Evolutionary conservation across 345 rosid genomes (phyloP), one percentile per base, ranked within the genome.

Genomic region (Ceriops decandra): DNA sequence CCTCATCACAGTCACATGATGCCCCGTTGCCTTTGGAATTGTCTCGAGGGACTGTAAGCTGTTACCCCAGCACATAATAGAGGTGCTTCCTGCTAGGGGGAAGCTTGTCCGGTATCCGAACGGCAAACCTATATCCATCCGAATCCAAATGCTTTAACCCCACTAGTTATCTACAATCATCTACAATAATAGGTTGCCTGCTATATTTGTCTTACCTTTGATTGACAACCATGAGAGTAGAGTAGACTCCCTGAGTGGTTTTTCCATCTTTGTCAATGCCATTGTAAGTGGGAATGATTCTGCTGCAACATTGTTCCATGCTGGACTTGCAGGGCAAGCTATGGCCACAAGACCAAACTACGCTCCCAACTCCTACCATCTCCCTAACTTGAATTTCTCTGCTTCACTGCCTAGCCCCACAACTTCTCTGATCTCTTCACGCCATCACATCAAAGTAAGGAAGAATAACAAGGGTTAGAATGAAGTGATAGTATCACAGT

Each of bases 401-500:
- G 83, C 95, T 59, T 62, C 71, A 22, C 85, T 75, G 57, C 92
- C 98, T 19, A 87, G 82, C 77, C 89, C 93, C 70, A 79, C 65
- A 57, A 88, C 90, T 76, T 89, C 87, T 9, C 96, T 93, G 10
- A 87, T 92, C 58, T 86, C 93, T 71, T 91, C 95, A 51, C 89
- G 97, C 66, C 97, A 86, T 58, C 22, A 72, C 35, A 47, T 19
- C 28, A 56, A 32, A 68, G 20, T 56, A 73, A 49, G 13, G 51
- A 5, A 10, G 26, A 27, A 27, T 26, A 33, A 0, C 32, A 2
- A 32, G 2, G 30, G 30, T n/a, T 30, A 13, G 2, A 28, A 51
- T 16, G 0, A 33, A 47, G 36, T 15, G 17, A 36, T 1, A 32
- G 35, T 32, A 32, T 32, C 35, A 16, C 7, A 2, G 20, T 26